A percentile compares a stretch with the other conserved stretches of the same genome.
phyloP scores from a whole-genome alignment of 176 grass and related monocot species.

The Musa troglodytarum region DNA sequence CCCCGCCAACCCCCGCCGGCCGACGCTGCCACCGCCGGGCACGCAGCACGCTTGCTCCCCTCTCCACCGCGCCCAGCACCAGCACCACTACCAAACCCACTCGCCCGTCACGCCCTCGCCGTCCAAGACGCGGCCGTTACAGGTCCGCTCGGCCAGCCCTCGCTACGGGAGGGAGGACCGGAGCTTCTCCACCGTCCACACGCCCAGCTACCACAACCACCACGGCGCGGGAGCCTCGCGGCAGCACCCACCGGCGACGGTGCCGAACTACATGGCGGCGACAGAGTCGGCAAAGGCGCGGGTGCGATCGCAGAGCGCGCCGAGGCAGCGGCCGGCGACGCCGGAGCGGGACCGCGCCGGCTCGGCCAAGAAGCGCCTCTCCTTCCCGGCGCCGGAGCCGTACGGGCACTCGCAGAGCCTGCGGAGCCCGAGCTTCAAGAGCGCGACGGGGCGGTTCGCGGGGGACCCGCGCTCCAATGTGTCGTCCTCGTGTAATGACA shows the following conservation, averaged over 20 bases:
- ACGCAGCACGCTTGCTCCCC: conserved; percentile 19
- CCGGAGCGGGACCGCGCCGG: conserved; percentile 45
- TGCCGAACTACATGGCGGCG: conserved; percentile 94
- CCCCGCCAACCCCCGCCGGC: conserved; percentile 27
- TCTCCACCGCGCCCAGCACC: conserved; percentile 40
- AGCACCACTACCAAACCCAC: conserved; percentile 21
- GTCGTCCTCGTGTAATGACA: conserved; percentile 76
- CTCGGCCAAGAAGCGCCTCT: conserved; percentile 65
- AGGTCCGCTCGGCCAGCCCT: conserved; percentile 78
- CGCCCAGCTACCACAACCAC: conserved; percentile 43
- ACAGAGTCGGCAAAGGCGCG: conserved; percentile 93
- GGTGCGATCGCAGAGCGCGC: conserved; percentile 67
- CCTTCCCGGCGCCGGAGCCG: conserved; percentile 52
- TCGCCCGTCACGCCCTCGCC: conserved; percentile 68
- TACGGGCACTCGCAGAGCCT: conserved; percentile 47
- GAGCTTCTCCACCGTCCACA: conserved; percentile 24
- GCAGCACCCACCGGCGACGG: neutral
- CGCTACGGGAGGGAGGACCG: conserved; percentile 26
- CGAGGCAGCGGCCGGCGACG: conserved; percentile 53
- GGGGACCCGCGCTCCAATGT: conserved; percentile 68
- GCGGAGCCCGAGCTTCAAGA: conserved; percentile 93
- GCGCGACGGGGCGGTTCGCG: conserved; percentile 57
- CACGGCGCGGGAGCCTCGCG: neutral
- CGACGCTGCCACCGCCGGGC: conserved; percentile 18
- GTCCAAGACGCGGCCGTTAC: conserved; percentile 44